These are phyloP conservation scores for Fraxinus sp. DNA, from an alignment of 305 asterid genomes.

Conservation along the genomic window DNA sequence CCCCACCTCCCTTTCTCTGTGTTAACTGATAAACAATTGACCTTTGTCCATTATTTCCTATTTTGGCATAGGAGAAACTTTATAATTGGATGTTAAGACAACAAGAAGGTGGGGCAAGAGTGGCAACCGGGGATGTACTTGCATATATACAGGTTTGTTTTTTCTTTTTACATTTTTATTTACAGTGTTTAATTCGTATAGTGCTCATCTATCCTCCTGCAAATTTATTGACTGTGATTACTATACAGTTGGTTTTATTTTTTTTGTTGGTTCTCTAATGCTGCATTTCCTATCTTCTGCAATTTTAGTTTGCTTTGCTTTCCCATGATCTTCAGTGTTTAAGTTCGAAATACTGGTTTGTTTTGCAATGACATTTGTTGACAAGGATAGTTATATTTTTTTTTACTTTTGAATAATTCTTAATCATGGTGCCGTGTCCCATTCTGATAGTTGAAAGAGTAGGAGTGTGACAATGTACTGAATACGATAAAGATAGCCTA, in stretches of 20 bases:
- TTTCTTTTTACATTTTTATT: not conserved
- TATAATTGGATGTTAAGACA: constrained; percentile 52
- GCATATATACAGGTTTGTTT: constrained; percentile 41
- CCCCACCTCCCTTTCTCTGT: not conserved
- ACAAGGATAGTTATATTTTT: not conserved
- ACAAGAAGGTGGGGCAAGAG: constrained; percentile 52
- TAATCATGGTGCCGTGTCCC: not conserved
- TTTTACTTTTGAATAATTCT: not conserved
- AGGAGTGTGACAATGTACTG: not conserved
- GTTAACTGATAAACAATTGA: not conserved
- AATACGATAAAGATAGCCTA: not conserved
- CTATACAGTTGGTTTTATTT: not conserved
- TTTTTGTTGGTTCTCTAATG: not conserved
- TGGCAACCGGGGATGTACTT: constrained; percentile 41
- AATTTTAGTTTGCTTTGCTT: not conserved
- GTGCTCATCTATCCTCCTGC: not conserved
- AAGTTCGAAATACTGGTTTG: not conserved
- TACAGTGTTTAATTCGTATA: not conserved
- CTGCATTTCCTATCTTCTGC: not conserved
- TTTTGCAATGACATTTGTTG: not conserved
- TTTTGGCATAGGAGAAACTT: constrained; percentile 39
- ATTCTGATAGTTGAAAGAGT: not conserved
- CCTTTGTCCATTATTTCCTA: not conserved
- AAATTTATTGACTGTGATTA: not conserved
- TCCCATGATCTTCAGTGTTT: not conserved